phyloP scores from a whole-genome alignment of 1,284 basidiomycete genomes.

The Trichosporon sp. region DNA sequence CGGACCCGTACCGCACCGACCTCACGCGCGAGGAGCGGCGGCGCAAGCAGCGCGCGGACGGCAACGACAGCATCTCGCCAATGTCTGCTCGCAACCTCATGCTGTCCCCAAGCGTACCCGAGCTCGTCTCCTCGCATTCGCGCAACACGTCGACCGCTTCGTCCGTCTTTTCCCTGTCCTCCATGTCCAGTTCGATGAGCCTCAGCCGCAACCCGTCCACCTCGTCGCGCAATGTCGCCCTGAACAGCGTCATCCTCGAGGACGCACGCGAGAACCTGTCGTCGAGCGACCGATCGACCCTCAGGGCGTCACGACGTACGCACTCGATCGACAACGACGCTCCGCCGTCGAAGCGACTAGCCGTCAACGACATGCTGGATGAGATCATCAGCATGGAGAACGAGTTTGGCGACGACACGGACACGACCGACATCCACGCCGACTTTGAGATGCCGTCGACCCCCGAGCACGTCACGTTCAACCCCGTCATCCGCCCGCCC shows the following conservation, averaged over 20 bases:
- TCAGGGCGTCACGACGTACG: conserved; percentile 11
- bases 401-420: conserved; percentile 33
- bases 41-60: conserved; percentile 29
- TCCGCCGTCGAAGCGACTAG: conserved; percentile 32
- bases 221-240: conserved; percentile 27
- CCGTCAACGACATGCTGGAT: conserved; percentile 47
- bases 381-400: conserved; percentile 51
- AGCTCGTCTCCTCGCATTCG: conserved; percentile 31
- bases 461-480: conserved; percentile 24
- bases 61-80: conserved; percentile 25
- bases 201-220: conserved; percentile 36
- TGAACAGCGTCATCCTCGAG: conserved; percentile 38
- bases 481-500: conserved; percentile 35
- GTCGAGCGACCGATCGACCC: conserved; percentile 8
- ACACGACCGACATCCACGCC: neutral
- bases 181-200: conserved; percentile 18
- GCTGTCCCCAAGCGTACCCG: conserved; percentile 30
- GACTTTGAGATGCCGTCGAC: conserved; percentile 6
- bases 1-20: conserved; percentile 13
- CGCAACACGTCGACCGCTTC: conserved; percentile 35
- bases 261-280: conserved; percentile 16
- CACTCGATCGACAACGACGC: neutral
- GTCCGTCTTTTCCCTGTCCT: conserved; percentile 30
- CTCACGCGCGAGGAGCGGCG: conserved; percentile 33
- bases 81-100: conserved; percentile 19